Evolutionary conservation across 352 stramenopile species (phyloP), one percentile per base, ranked within the genome.

Genomic region (Plasmopara viticola): DNA sequence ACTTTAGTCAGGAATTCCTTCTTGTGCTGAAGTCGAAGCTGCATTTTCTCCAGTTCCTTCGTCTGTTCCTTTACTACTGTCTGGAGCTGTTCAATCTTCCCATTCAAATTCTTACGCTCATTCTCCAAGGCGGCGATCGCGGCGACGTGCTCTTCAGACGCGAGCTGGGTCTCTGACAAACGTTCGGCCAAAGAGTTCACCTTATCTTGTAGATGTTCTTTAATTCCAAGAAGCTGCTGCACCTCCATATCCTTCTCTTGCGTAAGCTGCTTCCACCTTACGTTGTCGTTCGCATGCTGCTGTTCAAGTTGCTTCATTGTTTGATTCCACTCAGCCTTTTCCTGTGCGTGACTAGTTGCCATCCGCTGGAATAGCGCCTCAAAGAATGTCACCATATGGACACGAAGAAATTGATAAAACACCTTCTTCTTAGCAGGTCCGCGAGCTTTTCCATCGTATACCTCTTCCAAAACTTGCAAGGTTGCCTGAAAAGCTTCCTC

Each of bases 381-480:
- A 51, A 81, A 71, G 25, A 87, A 85, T 7, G 49, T 44, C 1
- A 87, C 33, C 17, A 66, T 59, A 20, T 90, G 78, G 12, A 62
- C 48, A 20, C 78, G 70, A 0, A 90, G 42, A 60, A 90, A 93
- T 30, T 82, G 65, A 56, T 86, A 78, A 28, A 90, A 78, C 0
- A 64, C 62, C 28, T 75, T 72, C 45, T 86, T 90, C 56, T 85
- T 84, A 5, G 82, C 70, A 30, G 82, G 79, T 6, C 82, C 79
- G 4, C 72, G 70, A 39, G 79, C 82, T 28, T 70, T 58, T 2
- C 53, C 50, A 25, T 92, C 76, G 55, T 92, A 92, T 7, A 65
- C 41, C 6, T 62, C 43, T 58, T 87, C 79, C 18, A 90, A 43
- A 1, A 64, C 44, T 33, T 74, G 49, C 53, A 92, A 64, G 13